Percentiles rank a stretch among this genome's conserved stretches.
Evolutionary conservation across 2,329 filamentous ascomycete genomes (phyloP).

Genomic region (Nemania sp.): DNA sequence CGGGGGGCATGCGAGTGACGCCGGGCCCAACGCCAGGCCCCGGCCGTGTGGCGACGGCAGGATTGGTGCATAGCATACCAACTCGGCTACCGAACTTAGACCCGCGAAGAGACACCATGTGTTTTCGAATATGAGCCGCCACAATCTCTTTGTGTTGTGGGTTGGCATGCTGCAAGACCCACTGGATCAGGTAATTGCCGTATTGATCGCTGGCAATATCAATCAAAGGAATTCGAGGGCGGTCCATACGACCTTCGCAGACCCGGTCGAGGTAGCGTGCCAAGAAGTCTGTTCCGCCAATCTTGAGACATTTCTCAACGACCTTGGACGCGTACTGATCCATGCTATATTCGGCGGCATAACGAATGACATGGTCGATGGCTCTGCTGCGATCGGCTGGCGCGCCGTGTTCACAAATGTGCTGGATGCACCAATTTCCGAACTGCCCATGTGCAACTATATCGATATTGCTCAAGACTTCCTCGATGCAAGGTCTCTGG

Average conservation of each 20-base stretch:
- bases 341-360: conserved; percentile 95
- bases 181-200: conserved; percentile 97
- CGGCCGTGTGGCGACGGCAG: conserved; percentile 83
- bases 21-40: conserved; percentile 78
- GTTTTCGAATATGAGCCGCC: conserved; percentile 92
- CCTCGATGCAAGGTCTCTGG: conserved; percentile 95
- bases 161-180: conserved; percentile 88
- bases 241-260: conserved; percentile 86
- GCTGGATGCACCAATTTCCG: conserved; percentile 99
- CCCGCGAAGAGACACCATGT: conserved; percentile 97
- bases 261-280: conserved; percentile 91
- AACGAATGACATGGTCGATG: conserved; percentile 92
- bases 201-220: conserved; percentile 99
- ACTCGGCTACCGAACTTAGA: conserved; percentile 99
- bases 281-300: conserved; percentile 87
- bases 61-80: conserved; percentile 98
- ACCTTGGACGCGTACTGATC: conserved; percentile 99
- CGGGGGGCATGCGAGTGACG: conserved; percentile 63
- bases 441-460: conserved; percentile 97
- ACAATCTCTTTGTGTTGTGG: conserved; percentile 91
- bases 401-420: conserved; percentile 95
- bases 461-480: conserved; percentile 93
- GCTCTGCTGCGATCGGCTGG: conserved; percentile 90
- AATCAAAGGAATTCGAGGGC: conserved; percentile 94
- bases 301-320: conserved; percentile 98